Conservation (phyloP, 495 filamentous ascomycete genomes). For the Pseudomonodictys pantanalensis region DNA sequence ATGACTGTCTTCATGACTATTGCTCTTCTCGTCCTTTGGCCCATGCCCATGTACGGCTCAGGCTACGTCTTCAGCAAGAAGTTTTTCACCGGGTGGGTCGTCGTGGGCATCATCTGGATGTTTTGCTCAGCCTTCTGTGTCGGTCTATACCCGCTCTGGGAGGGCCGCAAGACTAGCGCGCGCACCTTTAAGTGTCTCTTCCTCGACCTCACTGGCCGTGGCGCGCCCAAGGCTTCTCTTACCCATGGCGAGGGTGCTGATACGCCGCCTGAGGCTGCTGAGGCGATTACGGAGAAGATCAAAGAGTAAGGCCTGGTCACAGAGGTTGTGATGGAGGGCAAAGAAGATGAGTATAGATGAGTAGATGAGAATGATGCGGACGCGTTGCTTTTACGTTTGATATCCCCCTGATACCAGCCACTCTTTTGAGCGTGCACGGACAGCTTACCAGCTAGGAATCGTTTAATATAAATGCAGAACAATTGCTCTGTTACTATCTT, state of each 20-base stretch:
- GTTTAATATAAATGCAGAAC: too few species aligned
- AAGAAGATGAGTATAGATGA: neutral
- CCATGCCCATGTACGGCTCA: constrained; percentile 88
- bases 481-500: too few species aligned
- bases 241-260: constrained; percentile 32
- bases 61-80: constrained; percentile 84
- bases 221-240: constrained; percentile 34
- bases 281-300: constrained; percentile 24
- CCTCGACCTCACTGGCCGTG: constrained; percentile 66
- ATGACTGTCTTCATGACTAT: constrained; percentile 75
- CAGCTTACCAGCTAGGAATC: too few species aligned
- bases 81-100: constrained; percentile 92
- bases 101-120: constrained; percentile 83
- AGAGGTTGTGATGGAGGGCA: neutral
- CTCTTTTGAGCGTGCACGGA: constrained; percentile 12
- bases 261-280: constrained; percentile 33
- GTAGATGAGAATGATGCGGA: neutral
- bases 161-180: constrained; percentile 67
- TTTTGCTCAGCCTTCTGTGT: constrained; percentile 67
- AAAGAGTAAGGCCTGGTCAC: neutral
- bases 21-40: constrained; percentile 81
- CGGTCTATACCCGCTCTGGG: constrained; percentile 78
- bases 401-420: constrained; percentile 14
- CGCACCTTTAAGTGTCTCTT: constrained; percentile 64
- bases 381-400: constrained; percentile 7